These are phyloP conservation scores for Albizia julibrissin DNA, from an alignment of 306 rosid genomes.

Conservation along the genomic window DNA sequence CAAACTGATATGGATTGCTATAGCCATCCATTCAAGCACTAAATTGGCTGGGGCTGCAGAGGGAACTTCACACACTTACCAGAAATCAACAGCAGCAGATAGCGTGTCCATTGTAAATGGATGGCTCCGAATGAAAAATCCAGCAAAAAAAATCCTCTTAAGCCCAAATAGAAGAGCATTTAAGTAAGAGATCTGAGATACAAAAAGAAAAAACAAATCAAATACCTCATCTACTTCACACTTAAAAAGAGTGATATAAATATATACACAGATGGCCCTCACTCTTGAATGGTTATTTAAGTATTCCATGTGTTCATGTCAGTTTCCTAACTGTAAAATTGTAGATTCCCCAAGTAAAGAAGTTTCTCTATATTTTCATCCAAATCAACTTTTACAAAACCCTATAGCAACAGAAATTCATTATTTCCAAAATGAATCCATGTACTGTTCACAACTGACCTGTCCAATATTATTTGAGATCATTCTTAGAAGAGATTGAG, in stretches of 20 bases:
- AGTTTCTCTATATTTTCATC: neutral
- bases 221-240: constrained; percentile 23
- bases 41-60: neutral
- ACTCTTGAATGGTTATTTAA: neutral
- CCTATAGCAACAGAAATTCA: neutral
- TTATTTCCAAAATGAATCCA: neutral
- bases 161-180: constrained; percentile 91
- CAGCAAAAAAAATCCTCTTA: constrained; percentile 89
- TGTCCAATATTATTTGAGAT: constrained; percentile 95
- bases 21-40: neutral
- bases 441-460: constrained; percentile 43
- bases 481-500: constrained; percentile 91
- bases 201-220: constrained; percentile 20
- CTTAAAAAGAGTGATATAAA: neutral
- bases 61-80: constrained; percentile 48
- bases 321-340: neutral
- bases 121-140: constrained; percentile 85
- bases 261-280: constrained; percentile 2
- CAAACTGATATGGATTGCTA: neutral
- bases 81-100: constrained; percentile 86
- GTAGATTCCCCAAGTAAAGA: neutral
- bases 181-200: constrained; percentile 77
- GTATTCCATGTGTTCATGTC: neutral
- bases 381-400: neutral
- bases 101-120: constrained; percentile 88